A percentile compares a stretch with the other conserved stretches of the same genome.
Evolutionary conservation across 768 basidiomycete genomes (phyloP).

Genomic region (Pleurotus tuber-regium): DNA sequence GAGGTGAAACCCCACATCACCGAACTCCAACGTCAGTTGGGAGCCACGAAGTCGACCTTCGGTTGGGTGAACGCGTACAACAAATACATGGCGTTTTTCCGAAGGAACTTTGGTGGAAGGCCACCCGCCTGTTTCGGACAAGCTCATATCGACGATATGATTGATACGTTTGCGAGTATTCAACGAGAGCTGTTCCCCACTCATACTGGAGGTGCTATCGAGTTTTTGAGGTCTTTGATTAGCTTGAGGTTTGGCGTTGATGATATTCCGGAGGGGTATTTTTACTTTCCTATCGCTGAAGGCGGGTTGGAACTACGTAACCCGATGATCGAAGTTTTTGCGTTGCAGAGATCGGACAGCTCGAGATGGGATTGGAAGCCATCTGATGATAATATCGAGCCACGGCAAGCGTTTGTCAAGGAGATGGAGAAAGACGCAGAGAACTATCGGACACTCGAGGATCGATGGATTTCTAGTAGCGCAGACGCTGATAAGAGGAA

Average conservation of each 20-base stretch:
- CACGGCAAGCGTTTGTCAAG: conserved; percentile 18
- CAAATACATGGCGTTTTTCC: conserved; percentile 38
- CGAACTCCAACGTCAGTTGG: conserved; percentile 36
- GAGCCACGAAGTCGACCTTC: conserved; percentile 32
- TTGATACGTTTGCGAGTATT: conserved; percentile 30
- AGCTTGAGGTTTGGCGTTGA: conserved; percentile 27
- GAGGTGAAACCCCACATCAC: conserved; percentile 33
- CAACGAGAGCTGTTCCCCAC: conserved; percentile 31
- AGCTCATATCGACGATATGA: conserved; percentile 28
- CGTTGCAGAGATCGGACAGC: conserved; percentile 18
- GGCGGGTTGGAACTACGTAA: conserved; percentile 38
- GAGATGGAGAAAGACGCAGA: conserved; percentile 23
- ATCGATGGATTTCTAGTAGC: conserved; percentile 19
- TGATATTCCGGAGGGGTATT: conserved; percentile 38
- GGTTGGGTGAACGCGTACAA: conserved; percentile 38
- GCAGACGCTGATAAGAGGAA: neutral
- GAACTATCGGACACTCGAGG: conserved; percentile 21
- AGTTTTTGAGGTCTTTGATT: conserved; percentile 22
- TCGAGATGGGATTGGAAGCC: neutral
- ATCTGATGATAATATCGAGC: conserved; percentile 3
- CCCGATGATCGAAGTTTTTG: conserved; percentile 35
- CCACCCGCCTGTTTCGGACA: conserved; percentile 32
- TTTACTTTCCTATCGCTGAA: conserved; percentile 33
- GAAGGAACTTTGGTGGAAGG: conserved; percentile 32
- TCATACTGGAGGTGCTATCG: conserved; percentile 19